Evolutionary conservation across 2,329 filamentous ascomycete species (phyloP), one percentile per base, ranked within the genome.

Genomic region (Chrysoporthe puriensis): DNA sequence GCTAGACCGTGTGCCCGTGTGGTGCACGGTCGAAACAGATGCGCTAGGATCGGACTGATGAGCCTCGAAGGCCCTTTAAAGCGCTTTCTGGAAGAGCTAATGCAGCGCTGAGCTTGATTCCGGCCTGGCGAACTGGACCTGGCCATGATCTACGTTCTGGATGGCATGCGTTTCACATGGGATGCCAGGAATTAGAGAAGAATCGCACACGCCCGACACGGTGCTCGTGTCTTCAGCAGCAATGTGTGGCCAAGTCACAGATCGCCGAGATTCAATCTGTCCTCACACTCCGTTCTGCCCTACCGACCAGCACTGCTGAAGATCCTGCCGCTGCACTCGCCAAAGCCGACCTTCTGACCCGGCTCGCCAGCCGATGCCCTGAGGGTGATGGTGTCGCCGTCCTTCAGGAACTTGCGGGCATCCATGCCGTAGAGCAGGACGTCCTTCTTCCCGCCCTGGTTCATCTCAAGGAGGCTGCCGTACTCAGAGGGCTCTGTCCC

Each of bases 381-480:
- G 21, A 84, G 71, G 1, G 76, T 79, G 21, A 85, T 72, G 1
- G 74, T 78, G 69, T 85, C 83, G 21, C 82, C 83, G 62, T 84
- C 82, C 69, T 82, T 79, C 63, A 84, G 72, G 71, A 83, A 84
- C 42, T 74, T 78, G 14, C 82, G 78, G 7, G 75, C 74, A 48
- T 80, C 78, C 76, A 79, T 80, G 9, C 78, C 78, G 32, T 73
- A 72, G 34, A 83, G 75, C 70, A 79, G 72, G 26, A 83, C 72
- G 14, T 80, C 77, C 69, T 78, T 78, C 75, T 81, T 82, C 8
- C 83, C 83, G n/a, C 77, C 78, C 62, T 80, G 77, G 32, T 76
- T 82, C 74, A 83, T 75, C 76, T 85, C 83, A 21, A 84, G 73
- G 66, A 85, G 68, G 69, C 81, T 81, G 7, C 83, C 82, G 44